Percentiles rank a stretch among this genome's conserved stretches.
phyloP scores from a whole-genome alignment of 257 asterid genomes.

The Ocimum tenuiflorum region DNA sequence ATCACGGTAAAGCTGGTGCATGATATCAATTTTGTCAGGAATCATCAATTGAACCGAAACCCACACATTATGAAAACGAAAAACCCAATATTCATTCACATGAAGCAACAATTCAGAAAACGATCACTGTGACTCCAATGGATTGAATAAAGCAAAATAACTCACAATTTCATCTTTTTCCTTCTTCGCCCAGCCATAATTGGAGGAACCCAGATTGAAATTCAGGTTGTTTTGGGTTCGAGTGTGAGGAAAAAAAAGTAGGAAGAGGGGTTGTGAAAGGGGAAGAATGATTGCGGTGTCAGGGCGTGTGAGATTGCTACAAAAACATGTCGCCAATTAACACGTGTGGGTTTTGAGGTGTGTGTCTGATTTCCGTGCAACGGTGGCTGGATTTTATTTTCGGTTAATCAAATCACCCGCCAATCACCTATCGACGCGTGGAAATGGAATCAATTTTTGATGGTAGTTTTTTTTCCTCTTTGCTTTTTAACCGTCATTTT shows the following conservation, averaged over 20 bases:
- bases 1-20: neutral
- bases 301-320: conserved; percentile 29
- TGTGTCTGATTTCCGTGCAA: conserved; percentile 7
- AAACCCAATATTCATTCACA: neutral
- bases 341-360: conserved; percentile 29
- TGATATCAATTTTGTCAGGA: neutral
- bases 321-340: conserved; percentile 12
- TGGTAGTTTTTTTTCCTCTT: neutral
- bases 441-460: neutral
- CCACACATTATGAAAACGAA: neutral
- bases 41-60: neutral
- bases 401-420: neutral
- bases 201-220: conserved; percentile 16
- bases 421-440: neutral
- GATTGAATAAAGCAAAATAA: neutral
- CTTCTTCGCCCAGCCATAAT: conserved; percentile 49
- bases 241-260: neutral
- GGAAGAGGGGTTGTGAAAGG: conserved; percentile 12
- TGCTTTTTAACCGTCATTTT: neutral
- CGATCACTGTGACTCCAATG: neutral
- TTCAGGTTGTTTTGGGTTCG: neutral
- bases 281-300: conserved; percentile 33
- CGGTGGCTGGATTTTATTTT: conserved; percentile 13
- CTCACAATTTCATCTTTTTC: conserved; percentile 49
- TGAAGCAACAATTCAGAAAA: neutral